These are phyloP conservation scores for Schizothecium vesticola DNA, from an alignment of 495 filamentous ascomycete species.

Conservation along the genomic window DNA sequence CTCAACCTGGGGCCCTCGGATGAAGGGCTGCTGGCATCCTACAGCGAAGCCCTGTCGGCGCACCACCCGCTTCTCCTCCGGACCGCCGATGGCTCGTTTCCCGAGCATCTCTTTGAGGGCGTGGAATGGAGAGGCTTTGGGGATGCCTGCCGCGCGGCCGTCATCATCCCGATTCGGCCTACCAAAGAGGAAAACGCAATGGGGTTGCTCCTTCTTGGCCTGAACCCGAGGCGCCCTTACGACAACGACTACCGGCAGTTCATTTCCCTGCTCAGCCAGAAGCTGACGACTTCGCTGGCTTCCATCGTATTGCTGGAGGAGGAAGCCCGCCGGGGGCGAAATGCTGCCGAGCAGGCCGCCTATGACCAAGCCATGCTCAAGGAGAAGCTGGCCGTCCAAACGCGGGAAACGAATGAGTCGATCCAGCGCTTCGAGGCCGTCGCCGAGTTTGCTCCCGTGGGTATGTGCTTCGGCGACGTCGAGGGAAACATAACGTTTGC, in stretches of 20 bases:
- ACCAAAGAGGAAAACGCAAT: constrained; percentile 50
- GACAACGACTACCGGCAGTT: constrained; percentile 64
- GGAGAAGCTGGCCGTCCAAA: constrained; percentile 54
- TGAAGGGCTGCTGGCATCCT: constrained; percentile 48
- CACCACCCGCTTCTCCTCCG: constrained; percentile 51
- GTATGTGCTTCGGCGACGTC: constrained; percentile 60
- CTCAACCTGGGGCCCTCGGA: constrained; percentile 47
- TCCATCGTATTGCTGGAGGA: constrained; percentile 62
- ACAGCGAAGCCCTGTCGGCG: constrained; percentile 52
- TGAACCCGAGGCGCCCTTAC: constrained; percentile 59
- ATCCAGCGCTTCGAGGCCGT: constrained; percentile 62
- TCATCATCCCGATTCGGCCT: constrained; percentile 57
- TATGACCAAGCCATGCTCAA: constrained; percentile 55
- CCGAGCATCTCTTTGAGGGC: constrained; percentile 45
- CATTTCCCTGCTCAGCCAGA: constrained; percentile 55
- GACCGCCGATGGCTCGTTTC: constrained; percentile 49
- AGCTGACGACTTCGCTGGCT: constrained; percentile 58
- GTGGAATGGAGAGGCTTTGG: constrained; percentile 56
- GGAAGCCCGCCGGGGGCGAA: constrained; percentile 54
- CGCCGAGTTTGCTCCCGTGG: constrained; percentile 62
- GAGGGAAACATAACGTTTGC: constrained; percentile 56
- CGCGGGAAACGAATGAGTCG: constrained; percentile 57
- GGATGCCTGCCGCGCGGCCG: constrained; percentile 51
- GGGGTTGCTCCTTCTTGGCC: constrained; percentile 55
- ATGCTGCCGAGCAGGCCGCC: constrained; percentile 55